Evolutionary conservation across 2,329 filamentous ascomycete genomes (phyloP), one percentile per base, ranked within the genome.

Genomic region (Zopfia rhizophila): DNA sequence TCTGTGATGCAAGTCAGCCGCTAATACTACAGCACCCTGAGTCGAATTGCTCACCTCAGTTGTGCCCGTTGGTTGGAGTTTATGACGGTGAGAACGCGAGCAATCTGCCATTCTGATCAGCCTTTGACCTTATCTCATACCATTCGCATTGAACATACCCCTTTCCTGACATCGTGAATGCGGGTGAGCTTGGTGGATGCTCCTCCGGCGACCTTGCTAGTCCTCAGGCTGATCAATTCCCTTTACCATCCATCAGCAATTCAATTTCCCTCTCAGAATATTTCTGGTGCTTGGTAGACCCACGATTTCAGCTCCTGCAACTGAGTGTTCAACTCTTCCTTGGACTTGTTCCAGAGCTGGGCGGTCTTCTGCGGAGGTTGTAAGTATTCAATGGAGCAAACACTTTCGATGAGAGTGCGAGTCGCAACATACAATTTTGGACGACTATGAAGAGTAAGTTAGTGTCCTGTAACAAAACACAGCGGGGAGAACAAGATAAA

Each of bases 11-110:
- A n/a, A n/a, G n/a, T n/a, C n/a, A n/a, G n/a, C n/a, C n/a, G n/a
- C n/a, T n/a, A n/a, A n/a, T n/a, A n/a, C n/a, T n/a, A n/a, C n/a
- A n/a, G n/a, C n/a, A n/a, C n/a, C n/a, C n/a, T n/a, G n/a, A n/a
- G n/a, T 72, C 92, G 91, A 72, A n/a, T n/a, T n/a, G n/a, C n/a
- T n/a, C n/a, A n/a, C n/a, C n/a, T n/a, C n/a, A 99, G 91, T 83
- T 97, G 92, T 66, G 91, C 84, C 78, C 95, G 89, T 85, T 99
- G 94, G 87, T 96, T 97, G 81, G 91, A 89, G 86, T 97, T 99
- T 88, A 99, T 96, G 83, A 99, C 86, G 79, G 94, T 99, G 72
- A 99, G 88, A 80, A 97, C 90, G 75, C 93, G 92, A 75, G 94
- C 95, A 80, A 99, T 97, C 64, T 48, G 18, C 8, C 29, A 7